Conservation (phyloP, 805 yeast genomes). For the Hanseniaspora singularis region DNA sequence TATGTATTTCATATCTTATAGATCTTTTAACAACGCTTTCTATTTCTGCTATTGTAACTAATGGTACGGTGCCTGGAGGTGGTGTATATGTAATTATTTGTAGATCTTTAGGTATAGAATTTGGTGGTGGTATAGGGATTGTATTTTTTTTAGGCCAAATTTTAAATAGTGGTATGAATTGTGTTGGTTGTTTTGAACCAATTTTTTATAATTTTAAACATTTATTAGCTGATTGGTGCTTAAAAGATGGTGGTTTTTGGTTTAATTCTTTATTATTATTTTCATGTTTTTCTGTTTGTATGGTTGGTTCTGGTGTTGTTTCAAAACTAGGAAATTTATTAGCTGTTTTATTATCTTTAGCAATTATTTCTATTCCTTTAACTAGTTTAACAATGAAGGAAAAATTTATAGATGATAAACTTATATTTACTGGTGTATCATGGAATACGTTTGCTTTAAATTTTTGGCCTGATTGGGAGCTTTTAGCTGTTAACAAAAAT, state of each 20-base stretch:
- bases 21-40: constrained; percentile 78
- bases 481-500: constrained; percentile 51
- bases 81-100: constrained; percentile 98
- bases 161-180: constrained; percentile 80
- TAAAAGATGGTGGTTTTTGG: constrained; percentile 39
- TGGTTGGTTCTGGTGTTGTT: constrained; percentile 70
- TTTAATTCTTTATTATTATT: constrained; percentile 65
- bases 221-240: neutral
- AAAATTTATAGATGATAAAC: constrained; percentile 38
- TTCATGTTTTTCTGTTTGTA: constrained; percentile 60
- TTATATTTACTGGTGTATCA: constrained; percentile 58
- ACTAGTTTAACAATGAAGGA: constrained; percentile 59
- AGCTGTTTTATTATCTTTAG: constrained; percentile 51
- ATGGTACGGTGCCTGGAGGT: constrained; percentile 95
- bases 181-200: constrained; percentile 92
- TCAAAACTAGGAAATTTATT: constrained; percentile 70
- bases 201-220: constrained; percentile 65
- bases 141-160: constrained; percentile 93
- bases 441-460: constrained; percentile 57
- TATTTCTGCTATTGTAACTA: constrained; percentile 90
- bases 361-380: constrained; percentile 73
- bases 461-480: constrained; percentile 66
- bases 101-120: constrained; percentile 90
- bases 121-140: constrained; percentile 94
- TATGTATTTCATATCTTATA: constrained; percentile 64